Evolutionary conservation across 2,329 filamentous ascomycete genomes (phyloP).

Genomic region (Xylariomycetidae sp.): DNA sequence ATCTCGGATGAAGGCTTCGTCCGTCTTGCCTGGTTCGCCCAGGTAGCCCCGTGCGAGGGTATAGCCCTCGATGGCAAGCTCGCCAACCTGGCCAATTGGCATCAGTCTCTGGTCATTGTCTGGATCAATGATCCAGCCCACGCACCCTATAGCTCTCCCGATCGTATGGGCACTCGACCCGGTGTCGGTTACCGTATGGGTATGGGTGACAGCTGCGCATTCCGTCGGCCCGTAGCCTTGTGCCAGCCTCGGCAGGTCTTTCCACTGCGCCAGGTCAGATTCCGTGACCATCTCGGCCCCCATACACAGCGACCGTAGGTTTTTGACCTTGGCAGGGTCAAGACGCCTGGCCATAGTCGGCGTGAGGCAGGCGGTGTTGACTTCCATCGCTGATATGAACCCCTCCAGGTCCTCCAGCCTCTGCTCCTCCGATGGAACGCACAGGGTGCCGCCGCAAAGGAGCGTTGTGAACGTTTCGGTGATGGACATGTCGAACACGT

Average conservation of each 20-base stretch:
- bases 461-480: neutral
- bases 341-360: neutral
- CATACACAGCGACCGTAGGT: neutral
- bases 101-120: neutral
- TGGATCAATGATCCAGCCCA: neutral
- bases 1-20: neutral
- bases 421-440: neutral
- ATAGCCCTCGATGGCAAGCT: neutral
- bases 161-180: neutral
- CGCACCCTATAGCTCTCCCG: no score
- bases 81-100: neutral
- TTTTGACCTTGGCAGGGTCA: neutral
- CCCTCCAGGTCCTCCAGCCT: neutral
- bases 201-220: neutral
- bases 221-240: neutral
- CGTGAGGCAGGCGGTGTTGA: neutral
- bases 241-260: no score
- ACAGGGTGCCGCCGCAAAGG: neutral
- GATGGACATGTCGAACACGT: neutral
- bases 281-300: slow-evolving; percentile 1
- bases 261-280: no score
- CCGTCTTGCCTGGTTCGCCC: neutral
- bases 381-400: neutral
- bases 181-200: neutral
- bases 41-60: neutral